These are phyloP conservation scores for Astrothelium subdiscretum DNA, from an alignment of 495 filamentous ascomycete species.

Conservation along the genomic window DNA sequence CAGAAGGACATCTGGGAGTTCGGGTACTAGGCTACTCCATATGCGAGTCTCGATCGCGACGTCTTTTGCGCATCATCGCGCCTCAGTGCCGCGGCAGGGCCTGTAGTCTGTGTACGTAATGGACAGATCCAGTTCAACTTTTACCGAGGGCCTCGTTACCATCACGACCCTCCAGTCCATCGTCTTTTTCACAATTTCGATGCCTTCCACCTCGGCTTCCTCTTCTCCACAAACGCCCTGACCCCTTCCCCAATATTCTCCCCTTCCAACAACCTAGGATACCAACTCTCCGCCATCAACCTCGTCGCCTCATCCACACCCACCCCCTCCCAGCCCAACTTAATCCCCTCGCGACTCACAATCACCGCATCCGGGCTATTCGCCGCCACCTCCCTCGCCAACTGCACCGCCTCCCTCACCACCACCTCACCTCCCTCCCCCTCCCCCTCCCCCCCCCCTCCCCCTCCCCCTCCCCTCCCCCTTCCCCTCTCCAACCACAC, in stretches of 20 bases:
- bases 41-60: too few species aligned
- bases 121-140: too few species aligned
- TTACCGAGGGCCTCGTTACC: too few species aligned
- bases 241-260: slow-evolving; percentile 72
- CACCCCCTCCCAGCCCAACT: slow-evolving; percentile 53
- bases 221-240: slow-evolving; percentile 67
- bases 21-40: slow-evolving; percentile 30
- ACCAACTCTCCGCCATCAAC: slow-evolving; percentile 46
- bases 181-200: slow-evolving; percentile 49
- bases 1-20: slow-evolving; percentile 76
- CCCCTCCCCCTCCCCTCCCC: slow-evolving; percentile 9
- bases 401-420: slow-evolving; percentile 18
- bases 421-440: slow-evolving; percentile 6
- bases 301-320: slow-evolving; percentile 54
- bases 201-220: slow-evolving; percentile 58
- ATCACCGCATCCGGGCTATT: slow-evolving; percentile 66
- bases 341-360: slow-evolving; percentile 52
- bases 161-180: too few species aligned
- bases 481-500: slow-evolving; percentile 41
- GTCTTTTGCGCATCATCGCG: too few species aligned
- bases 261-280: slow-evolving; percentile 45
- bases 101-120: too few species aligned
- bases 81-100: too few species aligned
- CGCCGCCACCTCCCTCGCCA: slow-evolving; percentile 39
- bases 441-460: slow-evolving; percentile 25